Base-by-base conservation (phyloP, 352 stramenopile genomes). In the Phytophthora boehmeriae region DNA sequence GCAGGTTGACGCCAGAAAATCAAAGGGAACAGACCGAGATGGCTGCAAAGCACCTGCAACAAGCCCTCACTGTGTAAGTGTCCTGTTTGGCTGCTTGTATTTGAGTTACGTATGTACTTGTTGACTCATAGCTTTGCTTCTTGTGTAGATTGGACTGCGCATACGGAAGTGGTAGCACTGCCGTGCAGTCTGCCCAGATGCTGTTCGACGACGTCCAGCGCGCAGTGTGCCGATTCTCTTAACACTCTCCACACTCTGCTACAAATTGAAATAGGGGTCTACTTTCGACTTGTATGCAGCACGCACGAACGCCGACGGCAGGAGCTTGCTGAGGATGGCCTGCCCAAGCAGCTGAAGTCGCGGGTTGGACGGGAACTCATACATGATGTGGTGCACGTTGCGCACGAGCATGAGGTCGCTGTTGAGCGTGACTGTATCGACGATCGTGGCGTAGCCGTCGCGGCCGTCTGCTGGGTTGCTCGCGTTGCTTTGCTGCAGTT, bases 211-310 rank as follows among this genome's bases (percentile, higher is more conserved):
- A 81, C 14, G 48, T 75, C 27, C 57, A 71, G 16, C 59, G 59
- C 22, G 41, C 48, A 36, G 46, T n/a, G 11, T 44, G 14, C n/a
- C 5, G 54, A 27, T 22, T 52, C 8, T 13, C 8, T 4, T 59
- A 54, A 22, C 11, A 23, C 6, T 30, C 3, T 6, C 44, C 22
- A 20, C 3, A 35, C 13, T 36, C 16, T 30, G 25, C 66, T 74
- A 90, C 44, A 90, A 48, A 44, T 90, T 86, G 48, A 78, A 93
- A 45, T 90, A 90, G 43, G 82, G 80, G 43, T 93, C 80, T 28
- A 93, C 76, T 42, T 85, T 86, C 8, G 78, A 56, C 60, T 88
- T 89, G 76, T 93, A 93, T 41, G 69, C 60, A 27, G 80, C 80
- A 46, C 86, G 85, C 8, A 83, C 80, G 46, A 82, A 93, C 13